Conservation (phyloP, 108 stramenopile species). For the Epithemia pelagica region DNA sequence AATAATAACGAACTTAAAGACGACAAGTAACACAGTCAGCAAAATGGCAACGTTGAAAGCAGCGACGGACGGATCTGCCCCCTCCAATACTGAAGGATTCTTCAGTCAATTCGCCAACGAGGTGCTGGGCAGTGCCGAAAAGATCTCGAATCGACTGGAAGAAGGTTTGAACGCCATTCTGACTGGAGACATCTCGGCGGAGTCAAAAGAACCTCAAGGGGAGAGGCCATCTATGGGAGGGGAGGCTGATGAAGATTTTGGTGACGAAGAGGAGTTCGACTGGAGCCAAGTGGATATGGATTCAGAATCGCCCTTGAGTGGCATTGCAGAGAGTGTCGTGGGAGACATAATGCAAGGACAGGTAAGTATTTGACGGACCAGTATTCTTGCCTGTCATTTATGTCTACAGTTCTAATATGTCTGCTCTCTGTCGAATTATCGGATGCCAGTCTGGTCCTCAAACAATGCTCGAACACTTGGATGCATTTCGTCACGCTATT, state of each 20-base stretch:
- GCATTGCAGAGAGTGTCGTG: conserved; percentile 73
- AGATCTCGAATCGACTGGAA: conserved; percentile 10
- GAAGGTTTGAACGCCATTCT: conserved; percentile 18
- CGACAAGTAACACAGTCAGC: too few relatives aligned
- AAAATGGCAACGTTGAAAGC: not conserved
- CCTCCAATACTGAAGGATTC: conserved; percentile 2
- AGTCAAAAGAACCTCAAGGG: not conserved
- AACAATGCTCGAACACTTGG: conserved; percentile 56
- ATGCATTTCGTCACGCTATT: conserved; percentile 75
- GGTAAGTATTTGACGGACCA: conserved; percentile 21
- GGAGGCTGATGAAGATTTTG: not conserved
- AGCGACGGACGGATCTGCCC: not conserved
- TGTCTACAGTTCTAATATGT: not conserved
- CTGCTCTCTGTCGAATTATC: not conserved
- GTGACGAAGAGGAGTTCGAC: not conserved
- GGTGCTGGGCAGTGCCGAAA: conserved; percentile 17
- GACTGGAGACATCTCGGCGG: conserved; percentile 1
- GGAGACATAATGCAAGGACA: conserved; percentile 63
- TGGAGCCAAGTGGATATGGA: not conserved
- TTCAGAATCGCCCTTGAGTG: conserved; percentile 56
- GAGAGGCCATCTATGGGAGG: not conserved
- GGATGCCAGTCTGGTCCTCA: conserved; percentile 38
- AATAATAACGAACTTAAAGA: too few relatives aligned
- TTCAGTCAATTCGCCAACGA: conserved; percentile 18
- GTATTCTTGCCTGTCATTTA: not conserved